phyloP scores from a whole-genome alignment of 768 basidiomycete species.

The Calocera cornea region DNA sequence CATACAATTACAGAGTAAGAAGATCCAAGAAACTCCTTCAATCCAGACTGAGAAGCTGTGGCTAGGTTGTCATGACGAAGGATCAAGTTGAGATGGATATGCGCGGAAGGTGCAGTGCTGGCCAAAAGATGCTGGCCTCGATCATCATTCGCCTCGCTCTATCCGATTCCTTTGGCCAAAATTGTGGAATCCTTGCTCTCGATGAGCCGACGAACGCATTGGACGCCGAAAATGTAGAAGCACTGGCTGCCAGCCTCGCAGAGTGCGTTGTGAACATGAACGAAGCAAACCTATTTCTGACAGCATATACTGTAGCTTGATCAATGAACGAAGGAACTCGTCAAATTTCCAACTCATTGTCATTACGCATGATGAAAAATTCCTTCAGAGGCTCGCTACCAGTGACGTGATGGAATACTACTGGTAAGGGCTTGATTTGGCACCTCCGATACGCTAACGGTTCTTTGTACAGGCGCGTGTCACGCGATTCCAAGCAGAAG shows the following conservation, averaged over 20 bases:
- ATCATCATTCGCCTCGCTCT: slow-evolving; percentile 95
- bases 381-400: slow-evolving; percentile 80
- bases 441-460: not conserved
- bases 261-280: slow-evolving; percentile 45
- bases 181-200: slow-evolving; percentile 91
- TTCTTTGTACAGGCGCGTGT: slow-evolving; percentile 59
- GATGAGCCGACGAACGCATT: slow-evolving; percentile 98
- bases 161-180: slow-evolving; percentile 94
- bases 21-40: slow-evolving; percentile 7
- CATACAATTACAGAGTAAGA: slow-evolving; percentile 90
- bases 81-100: slow-evolving; percentile 99
- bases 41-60: slow-evolving; percentile 10
- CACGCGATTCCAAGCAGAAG: slow-evolving; percentile 54
- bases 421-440: slow-evolving; percentile 42
- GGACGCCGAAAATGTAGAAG: slow-evolving; percentile 91
- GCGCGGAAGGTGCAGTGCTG: slow-evolving; percentile 95
- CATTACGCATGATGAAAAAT: slow-evolving; percentile 95
- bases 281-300: not conserved
- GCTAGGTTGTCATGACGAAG: slow-evolving; percentile 95
- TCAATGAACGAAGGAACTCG: slow-evolving; percentile 78
- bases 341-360: slow-evolving; percentile 93
- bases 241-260: slow-evolving; percentile 77
- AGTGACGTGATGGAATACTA: slow-evolving; percentile 90
- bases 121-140: slow-evolving; percentile 96
- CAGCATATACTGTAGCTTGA: slow-evolving; percentile 48